Evolutionary conservation across 164 flowering plant genomes (phyloP), one percentile per base, ranked within the genome.

Genomic region (Berberis vulgaris): DNA sequence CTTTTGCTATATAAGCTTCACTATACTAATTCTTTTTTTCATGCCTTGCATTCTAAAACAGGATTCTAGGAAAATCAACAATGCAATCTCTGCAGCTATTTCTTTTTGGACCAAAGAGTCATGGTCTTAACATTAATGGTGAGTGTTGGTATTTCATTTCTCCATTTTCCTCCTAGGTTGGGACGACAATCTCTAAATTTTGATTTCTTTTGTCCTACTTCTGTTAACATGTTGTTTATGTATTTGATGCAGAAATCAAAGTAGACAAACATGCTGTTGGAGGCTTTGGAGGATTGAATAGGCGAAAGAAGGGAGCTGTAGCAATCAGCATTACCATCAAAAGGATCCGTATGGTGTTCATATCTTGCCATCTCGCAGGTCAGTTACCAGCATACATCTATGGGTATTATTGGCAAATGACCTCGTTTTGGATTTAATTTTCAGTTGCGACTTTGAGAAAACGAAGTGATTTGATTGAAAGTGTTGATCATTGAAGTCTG

Each of bases 361-460:
- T 84, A 67, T 73, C 81, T 43, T 86, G 91, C 73, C 95, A 88
- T 75, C 91, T 88, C 59, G 75, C 95, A 62, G 90, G 94, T 87
- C 59, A 63, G 57, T 62, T 8, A 6, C 3, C 3, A 6, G n/a
- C 8, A 10, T 52, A 3, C 4, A 26, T 26, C 26, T 26, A 26
- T 26, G 26, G 26, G 26, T 26, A 26, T 26, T 26, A 26, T 26
- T 26, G 26, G 26, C 26, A 26, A 26, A 26, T 26, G 26, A 26
- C 26, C 13, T 11, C n/a, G 13, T 7, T 6, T 52, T 3, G 55
- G 13, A 7, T 52, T 52, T 52, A 52, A 52, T 52, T 26, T 6
- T 52, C 7, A 52, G 55, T 11, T 52, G 7, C 55, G 26, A 26
- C 26, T 26, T 26, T 26, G 26, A 26, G 26, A 26, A 26, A 26